These are phyloP conservation scores for Solanum chiquidenum DNA, from an alignment of 257 asterid species.

Conservation along the genomic window DNA sequence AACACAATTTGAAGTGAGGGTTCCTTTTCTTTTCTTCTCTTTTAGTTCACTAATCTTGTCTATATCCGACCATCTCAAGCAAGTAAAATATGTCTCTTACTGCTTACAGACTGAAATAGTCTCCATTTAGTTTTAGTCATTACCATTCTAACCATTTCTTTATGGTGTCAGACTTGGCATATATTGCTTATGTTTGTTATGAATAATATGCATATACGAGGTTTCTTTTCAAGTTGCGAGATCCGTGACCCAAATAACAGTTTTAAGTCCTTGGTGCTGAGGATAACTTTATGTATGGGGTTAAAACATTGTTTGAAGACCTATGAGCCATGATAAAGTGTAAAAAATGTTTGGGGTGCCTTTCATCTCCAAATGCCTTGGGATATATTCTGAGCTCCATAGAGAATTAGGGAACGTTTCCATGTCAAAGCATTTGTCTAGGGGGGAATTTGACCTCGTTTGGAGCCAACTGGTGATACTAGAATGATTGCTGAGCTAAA, in stretches of 20 bases:
- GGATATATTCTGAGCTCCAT: background rate
- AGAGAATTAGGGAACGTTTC: background rate
- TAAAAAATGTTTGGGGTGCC: background rate
- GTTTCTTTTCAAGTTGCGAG: background rate
- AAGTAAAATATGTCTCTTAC: background rate
- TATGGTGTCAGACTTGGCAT: background rate
- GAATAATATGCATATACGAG: background rate
- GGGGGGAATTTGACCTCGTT: background rate
- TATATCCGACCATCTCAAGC: background rate
- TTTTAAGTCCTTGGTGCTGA: background rate
- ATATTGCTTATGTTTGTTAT: background rate
- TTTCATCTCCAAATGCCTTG: background rate
- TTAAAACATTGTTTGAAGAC: background rate
- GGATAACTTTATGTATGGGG: background rate
- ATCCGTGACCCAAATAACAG: background rate
- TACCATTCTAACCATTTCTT: background rate
- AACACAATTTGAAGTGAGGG: background rate
- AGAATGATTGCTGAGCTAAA: background rate
- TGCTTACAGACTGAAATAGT: background rate
- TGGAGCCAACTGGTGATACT: background rate
- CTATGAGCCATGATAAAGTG: background rate
- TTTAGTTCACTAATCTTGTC: background rate
- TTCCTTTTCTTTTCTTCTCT: background rate
- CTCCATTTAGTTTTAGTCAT: background rate
- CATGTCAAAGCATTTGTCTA: background rate